These are phyloP conservation scores for Helianthus tuberosus DNA, from an alignment of 129 eudicot genomes.

Conservation along the genomic window DNA sequence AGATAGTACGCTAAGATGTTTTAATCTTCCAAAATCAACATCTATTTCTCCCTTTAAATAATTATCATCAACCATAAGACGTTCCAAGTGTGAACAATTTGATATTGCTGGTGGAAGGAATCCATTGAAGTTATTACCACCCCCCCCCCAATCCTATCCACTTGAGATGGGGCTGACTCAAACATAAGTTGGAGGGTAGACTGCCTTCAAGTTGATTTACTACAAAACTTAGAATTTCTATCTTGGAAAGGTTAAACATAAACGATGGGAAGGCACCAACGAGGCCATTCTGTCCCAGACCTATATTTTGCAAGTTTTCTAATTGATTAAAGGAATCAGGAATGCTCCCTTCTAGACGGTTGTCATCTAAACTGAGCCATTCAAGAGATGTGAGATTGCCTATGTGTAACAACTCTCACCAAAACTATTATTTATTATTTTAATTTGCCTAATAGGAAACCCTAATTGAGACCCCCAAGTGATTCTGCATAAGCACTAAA, in stretches of 20 bases:
- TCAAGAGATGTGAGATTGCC: too few species aligned
- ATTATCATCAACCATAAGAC: conserved; percentile 3
- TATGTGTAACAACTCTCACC: too few species aligned
- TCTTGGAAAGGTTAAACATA: conserved; percentile 24
- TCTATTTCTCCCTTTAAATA: conserved; percentile 21
- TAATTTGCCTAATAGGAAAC: too few species aligned
- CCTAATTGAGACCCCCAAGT: too few species aligned
- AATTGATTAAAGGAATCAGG: conserved; percentile 20
- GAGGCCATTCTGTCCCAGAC: not conserved
- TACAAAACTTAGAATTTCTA: not conserved
- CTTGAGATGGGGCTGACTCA: conserved; percentile 23
- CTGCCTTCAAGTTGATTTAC: conserved; percentile 23
- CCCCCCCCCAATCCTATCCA: not conserved
- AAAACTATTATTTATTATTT: too few species aligned
- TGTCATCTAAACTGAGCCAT: too few species aligned
- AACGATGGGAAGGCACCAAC: conserved; percentile 33
- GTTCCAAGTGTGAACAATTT: conserved; percentile 28
- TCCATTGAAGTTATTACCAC: conserved; percentile 26
- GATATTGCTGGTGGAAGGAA: conserved; percentile 36
- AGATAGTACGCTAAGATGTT: too few species aligned
- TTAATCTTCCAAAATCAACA: conserved; percentile 2
- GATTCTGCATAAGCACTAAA: too few species aligned
- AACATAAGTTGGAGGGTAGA: conserved; percentile 28
- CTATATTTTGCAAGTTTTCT: not conserved
- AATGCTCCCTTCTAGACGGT: too few species aligned